Conservation (phyloP, 768 basidiomycete species). For the Suillus decipiens region DNA sequence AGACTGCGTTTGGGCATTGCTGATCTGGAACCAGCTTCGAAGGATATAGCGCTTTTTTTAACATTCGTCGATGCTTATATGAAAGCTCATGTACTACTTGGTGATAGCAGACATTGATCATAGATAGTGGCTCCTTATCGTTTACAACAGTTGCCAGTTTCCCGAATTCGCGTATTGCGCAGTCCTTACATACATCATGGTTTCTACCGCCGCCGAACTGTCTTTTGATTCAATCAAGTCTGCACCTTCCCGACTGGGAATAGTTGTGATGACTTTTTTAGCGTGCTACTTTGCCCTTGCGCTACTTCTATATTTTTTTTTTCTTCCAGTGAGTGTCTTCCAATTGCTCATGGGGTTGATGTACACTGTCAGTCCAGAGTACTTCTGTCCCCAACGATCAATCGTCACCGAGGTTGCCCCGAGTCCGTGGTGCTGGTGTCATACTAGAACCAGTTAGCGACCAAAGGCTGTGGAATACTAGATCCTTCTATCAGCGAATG, state of each 20-base stretch:
- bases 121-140: background rate
- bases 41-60: background rate
- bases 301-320: background rate
- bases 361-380: too few relatives aligned
- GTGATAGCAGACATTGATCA: background rate
- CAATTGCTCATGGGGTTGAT: background rate
- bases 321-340: background rate
- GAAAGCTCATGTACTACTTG: too few relatives aligned
- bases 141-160: background rate
- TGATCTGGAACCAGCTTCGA: background rate
- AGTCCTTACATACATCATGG: background rate
- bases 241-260: background rate
- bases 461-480: background rate
- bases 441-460: background rate
- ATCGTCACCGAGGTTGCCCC: background rate
- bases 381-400: background rate
- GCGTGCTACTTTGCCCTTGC: background rate
- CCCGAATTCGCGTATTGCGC: background rate
- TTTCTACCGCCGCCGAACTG: too few relatives aligned
- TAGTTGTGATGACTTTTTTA: background rate
- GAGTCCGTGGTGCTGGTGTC: background rate
- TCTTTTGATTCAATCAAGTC: background rate
- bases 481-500: background rate
- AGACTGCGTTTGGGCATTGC: background rate
- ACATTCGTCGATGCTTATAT: background rate